Base-by-base conservation (phyloP, 331 rosid genomes). In the Dryas integrifolia region DNA sequence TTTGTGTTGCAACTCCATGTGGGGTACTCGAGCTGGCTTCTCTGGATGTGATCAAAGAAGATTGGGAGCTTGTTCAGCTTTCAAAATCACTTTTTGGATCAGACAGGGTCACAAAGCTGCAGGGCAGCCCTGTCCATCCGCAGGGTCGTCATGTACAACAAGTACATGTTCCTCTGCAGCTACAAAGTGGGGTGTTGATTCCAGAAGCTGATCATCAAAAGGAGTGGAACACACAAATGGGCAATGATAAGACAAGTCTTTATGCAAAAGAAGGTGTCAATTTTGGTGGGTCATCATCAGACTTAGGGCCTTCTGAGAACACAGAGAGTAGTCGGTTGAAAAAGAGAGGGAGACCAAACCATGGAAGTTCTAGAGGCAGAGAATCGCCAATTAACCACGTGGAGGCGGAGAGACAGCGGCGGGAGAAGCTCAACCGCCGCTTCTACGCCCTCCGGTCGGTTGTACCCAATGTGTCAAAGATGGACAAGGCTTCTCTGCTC, bases 401-500 rank as follows among this genome's bases (percentile, higher is more conserved):
- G 43, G 91, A 86, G 65, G 89, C 89, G 0, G 95, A 89, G 80
- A 76, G 95, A 49, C 91, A 83, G 38, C 72, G 95, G 1, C 74
- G 95, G 1, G 83, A 86, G 76, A 82, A 76, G 61, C 85, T 86
- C 4, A 88, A 89, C 55, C 83, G 78, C 16, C 73, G 91, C 9
- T 89, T 89, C 82, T 89, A 89, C 35, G 84, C 85, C 8, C 88
- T 89, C 2, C 81, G 95, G 2, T 79, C 95, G 0, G 91, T 62
- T 0, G 95, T 89, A 4, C 95, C 95, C 0, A 83, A 83, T 44
- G 88, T 89, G 4, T 88, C 91, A 0, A 88, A 81, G 72, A 88
- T 88, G 94, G 94, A 88, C 87, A 88, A 82, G 46, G 87, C 89
- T 1, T 88, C 91, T 7, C 43, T 88, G 0, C 86, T 88, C 0